Evolutionary conservation across 1,284 basidiomycete species (phyloP).

Genomic region (Agaricales sp.): DNA sequence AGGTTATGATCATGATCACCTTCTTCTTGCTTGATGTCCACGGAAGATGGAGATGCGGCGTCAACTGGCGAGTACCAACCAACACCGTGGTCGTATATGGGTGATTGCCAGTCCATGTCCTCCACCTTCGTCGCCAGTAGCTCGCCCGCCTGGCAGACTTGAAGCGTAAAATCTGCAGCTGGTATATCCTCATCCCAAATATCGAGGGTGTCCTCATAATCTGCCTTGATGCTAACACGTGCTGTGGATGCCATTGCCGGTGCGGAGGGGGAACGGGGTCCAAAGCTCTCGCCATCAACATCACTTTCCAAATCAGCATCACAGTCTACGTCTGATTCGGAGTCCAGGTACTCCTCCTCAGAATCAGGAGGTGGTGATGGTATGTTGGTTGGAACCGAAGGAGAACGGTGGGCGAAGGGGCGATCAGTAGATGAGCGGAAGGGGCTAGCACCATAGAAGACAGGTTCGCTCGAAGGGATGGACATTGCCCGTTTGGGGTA

Average conservation of each 20-base stretch:
- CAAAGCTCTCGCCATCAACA: conserved; percentile 16
- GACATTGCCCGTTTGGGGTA: conserved; percentile 38
- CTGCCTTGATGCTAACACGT: not conserved
- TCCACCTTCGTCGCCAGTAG: conserved; percentile 22
- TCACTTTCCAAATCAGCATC: conserved; percentile 29
- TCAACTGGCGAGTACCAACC: conserved; percentile 15
- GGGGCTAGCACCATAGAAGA: conserved; percentile 23
- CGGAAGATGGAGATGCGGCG: conserved; percentile 17
- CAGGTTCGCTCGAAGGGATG: conserved; percentile 41
- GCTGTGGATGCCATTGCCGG: not conserved
- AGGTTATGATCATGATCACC: not conserved
- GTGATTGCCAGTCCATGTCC: conserved; percentile 14
- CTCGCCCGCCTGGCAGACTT: not conserved
- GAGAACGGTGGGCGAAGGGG: conserved; percentile 35
- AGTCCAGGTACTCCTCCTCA: conserved; percentile 9
- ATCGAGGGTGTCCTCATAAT: not conserved
- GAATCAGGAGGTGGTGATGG: conserved; percentile 15
- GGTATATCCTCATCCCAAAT: conserved; percentile 1
- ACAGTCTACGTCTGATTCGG: conserved; percentile 38
- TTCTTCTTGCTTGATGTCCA: conserved; percentile 8
- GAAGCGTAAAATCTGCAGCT: not conserved
- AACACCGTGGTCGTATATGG: conserved; percentile 16
- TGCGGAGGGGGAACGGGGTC: conserved; percentile 1
- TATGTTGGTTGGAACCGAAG: conserved; percentile 40
- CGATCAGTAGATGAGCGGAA: conserved; percentile 13